Base-by-base conservation (phyloP, 1,284 basidiomycete genomes). In the Pascua sp. region DNA sequence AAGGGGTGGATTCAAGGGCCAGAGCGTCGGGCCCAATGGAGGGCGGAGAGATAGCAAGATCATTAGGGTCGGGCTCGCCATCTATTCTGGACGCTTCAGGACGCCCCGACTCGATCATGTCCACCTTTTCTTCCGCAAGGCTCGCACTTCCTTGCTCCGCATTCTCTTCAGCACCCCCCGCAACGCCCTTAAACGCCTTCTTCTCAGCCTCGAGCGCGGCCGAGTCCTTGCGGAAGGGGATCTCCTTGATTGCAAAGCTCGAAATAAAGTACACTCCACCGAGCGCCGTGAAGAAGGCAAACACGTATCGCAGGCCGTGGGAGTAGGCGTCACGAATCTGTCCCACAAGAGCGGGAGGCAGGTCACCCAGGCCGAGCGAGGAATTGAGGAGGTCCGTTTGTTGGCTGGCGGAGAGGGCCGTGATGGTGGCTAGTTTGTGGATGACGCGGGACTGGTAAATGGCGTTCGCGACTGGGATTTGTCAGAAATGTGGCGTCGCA, bases 381-480 rank as follows among this genome's bases (percentile, higher is more conserved):
- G 24, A 32, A 32, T 32, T 32, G 4, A 32, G 24, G 24, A 32
- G 49, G 11, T 48, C 48, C 8, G 37, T 32, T 1, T 55, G 53
- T 16, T 63, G 24, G 0, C 36, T 18, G 4, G 49, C 44, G 4
- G 63, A 47, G 11, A 69, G 51, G 42, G 16, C 44, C 17, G 56
- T 12, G 10, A 60, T 52, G 5, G 45, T 37, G 18, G 41, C 37
- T 10, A 64, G 59, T 24, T 49, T 42, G 7, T 52, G 39, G 11
- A 51, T 54, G 32, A 66, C 60, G 12, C 55, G 36, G 46, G 62
- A 63, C 44, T 70, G 65, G 59, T 67, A 61, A 17, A 70, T 61
- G 5, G 68, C 63, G 55, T 67, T 70, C 39, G 61, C 55, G 46
- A 65, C 65, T 49, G 59, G 8, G 39, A 38, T 32, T 7, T 32